Evolutionary conservation across 352 stramenopile species (phyloP), one percentile per base, ranked within the genome.

Genomic region (Phytophthora multivora): DNA sequence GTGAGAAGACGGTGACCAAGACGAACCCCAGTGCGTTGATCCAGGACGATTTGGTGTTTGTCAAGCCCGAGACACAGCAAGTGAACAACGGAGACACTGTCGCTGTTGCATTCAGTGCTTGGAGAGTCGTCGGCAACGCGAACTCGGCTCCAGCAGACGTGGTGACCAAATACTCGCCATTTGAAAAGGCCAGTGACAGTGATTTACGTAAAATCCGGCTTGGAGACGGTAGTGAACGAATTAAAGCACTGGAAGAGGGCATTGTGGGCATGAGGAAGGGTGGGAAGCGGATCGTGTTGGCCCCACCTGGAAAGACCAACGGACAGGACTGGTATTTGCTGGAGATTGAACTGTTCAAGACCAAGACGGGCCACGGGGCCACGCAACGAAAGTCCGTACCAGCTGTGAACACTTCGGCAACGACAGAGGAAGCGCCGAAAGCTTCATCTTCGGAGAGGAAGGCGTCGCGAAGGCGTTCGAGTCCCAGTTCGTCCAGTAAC

Each of bases 241-340:
- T 98, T 28, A 91, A 93, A 25, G 91, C 91, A 31, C 63, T 98
- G 38, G 93, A 98, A 66, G 78, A 93, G 59, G 85, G 81, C 1
- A 80, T 97, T 18, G 13, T 93, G 7, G 93, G 93, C 13, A 98
- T 98, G 91, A 91, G 69, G 49, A 96, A 96, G 50, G 83, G 86
- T 4, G 88, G 85, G 0, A 89, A 93, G 36, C 82, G 93, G n/a
- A 83, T 97, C 50, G 83, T 98, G 16, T 78, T 98, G 43, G 88
- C 80, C n/a, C 85, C 85, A 12, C 85, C 85, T 0, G 73, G 73
- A 13, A 93, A 93, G 56, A 91, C 85, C 11, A 93, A 90, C 23
- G 80, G 80, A 18, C 71, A 89, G 65, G 85, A 93, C 25, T 93
- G 85, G 85, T 93, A 93, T 63, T 57, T 93, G 15, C 43, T 93